Evolutionary conservation across 202 grass and related monocot genomes (phyloP), one percentile per base, ranked within the genome.

Genomic region (Eragrostis tef): DNA sequence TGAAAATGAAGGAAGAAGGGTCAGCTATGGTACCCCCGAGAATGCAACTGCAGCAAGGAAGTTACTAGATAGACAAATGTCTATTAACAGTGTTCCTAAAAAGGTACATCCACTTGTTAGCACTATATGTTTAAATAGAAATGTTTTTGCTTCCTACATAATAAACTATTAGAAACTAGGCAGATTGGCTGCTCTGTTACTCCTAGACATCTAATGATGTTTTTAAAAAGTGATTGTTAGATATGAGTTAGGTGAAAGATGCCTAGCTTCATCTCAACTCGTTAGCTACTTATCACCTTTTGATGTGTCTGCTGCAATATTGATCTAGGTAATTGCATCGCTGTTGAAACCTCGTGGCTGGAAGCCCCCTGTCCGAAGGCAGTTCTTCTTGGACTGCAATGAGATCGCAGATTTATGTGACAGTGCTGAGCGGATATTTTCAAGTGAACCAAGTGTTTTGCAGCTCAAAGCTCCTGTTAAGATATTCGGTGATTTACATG

Each of bases 1-100:
- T 82, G 97, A 99, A 91, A 99, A 99, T 77, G 97, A 99, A 93
- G 97, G 97, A 72, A 88, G 97, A 85, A 88, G 97, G 57, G 97
- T 99, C 66, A 96, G 93, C 81, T 96, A 99, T 89, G 97, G 97
- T 47, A 96, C 97, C 79, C 90, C 93, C 45, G 97, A 99, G 71
- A 96, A 83, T 85, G 97, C 96, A 77, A 90, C 93, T 71, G 97
- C 97, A 71, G 93, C 97, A 84, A 91, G 93, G 48, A 99, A 96
- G 62, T 90, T 99, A 81, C 77, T 99, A 80, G 93, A 99, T 73
- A 84, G 97, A 31, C 97, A 99, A 65, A 99, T 96, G 97, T 99
- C 97, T 64, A 94, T 99, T 73, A 99, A 99, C 85, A 99, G 93
- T 84, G 79, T 99, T 62, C 93, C 93, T 64, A 99, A 99, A 88